phyloP scores from a whole-genome alignment of 805 yeast species.

The Starmerella bombi region DNA sequence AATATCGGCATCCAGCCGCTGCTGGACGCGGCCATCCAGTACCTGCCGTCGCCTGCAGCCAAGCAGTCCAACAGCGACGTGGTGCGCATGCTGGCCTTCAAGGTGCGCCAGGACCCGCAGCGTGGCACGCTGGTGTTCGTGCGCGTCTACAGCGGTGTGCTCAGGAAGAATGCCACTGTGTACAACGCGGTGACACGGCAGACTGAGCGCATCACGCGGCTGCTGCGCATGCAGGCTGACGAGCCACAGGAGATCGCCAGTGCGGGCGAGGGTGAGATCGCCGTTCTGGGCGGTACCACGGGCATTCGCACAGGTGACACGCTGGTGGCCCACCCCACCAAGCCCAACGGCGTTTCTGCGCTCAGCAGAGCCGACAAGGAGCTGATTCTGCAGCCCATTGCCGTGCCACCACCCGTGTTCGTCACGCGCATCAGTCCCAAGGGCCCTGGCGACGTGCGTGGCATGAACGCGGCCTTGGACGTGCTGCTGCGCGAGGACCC shows the following conservation, averaged over 20 bases:
- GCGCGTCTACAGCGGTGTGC: constrained; percentile 72
- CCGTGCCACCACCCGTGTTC: constrained; percentile 85
- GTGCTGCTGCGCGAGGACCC: constrained; percentile 80
- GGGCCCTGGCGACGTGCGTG: constrained; percentile 65
- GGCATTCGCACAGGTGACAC: constrained; percentile 86
- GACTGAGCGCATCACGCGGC: constrained; percentile 49
- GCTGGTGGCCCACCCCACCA: constrained; percentile 46
- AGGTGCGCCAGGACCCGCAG: constrained; percentile 68
- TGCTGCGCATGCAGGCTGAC: constrained; percentile 81
- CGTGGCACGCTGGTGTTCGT: constrained; percentile 76
- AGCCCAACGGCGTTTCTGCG: constrained; percentile 37
- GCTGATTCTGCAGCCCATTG: constrained; percentile 57
- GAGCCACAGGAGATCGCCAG: constrained; percentile 55
- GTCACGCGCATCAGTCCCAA: constrained; percentile 72
- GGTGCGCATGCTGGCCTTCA: constrained; percentile 76
- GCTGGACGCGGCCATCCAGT: constrained; percentile 66
- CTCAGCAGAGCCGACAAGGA: constrained; percentile 35
- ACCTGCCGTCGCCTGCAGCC: constrained; percentile 59
- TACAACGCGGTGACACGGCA: constrained; percentile 58
- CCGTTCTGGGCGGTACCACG: constrained; percentile 66
- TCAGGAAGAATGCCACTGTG: constrained; percentile 49
- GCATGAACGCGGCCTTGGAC: constrained; percentile 56
- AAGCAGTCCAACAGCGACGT: constrained; percentile 34
- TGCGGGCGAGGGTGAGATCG: constrained; percentile 71
- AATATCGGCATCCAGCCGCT: constrained; percentile 94